These are phyloP conservation scores for Punica granatum DNA, from an alignment of 345 rosid genomes.

Conservation along the genomic window DNA sequence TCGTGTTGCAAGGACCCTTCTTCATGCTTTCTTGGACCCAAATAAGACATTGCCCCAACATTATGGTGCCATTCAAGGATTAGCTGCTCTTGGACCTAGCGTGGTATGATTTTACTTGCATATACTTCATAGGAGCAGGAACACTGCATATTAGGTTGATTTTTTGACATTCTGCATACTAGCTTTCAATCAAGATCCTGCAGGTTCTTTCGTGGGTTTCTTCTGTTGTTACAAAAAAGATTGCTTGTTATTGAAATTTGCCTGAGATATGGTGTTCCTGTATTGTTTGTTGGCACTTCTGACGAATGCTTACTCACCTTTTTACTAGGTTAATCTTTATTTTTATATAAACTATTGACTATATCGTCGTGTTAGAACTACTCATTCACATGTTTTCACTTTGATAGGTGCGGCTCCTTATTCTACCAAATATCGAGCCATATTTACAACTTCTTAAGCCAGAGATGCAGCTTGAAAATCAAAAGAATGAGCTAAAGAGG, in stretches of 20 bases:
- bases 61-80: slow-evolving; percentile 87
- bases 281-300: neutral
- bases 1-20: slow-evolving; percentile 74
- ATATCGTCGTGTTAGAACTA: neutral
- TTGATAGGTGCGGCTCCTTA: slow-evolving; percentile 60
- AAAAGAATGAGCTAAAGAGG: slow-evolving; percentile 54
- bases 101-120: slow-evolving; percentile 44
- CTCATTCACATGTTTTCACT: neutral
- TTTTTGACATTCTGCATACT: neutral
- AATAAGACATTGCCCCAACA: slow-evolving; percentile 74
- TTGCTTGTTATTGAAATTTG: neutral
- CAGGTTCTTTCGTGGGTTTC: neutral
- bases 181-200: neutral
- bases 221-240: neutral
- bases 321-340: neutral
- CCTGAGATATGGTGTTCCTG: neutral
- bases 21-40: slow-evolving; percentile 85
- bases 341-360: too few relatives aligned
- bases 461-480: slow-evolving; percentile 61
- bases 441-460: slow-evolving; percentile 65
- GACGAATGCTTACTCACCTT: neutral
- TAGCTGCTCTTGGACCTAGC: slow-evolving; percentile 67
- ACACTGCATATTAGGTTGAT: neutral
- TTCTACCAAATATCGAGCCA: slow-evolving; percentile 71
- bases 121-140: neutral